Evolutionary conservation across 345 rosid species (phyloP), one percentile per base, ranked within the genome.

Genomic region (Bruguiera sexangula): DNA sequence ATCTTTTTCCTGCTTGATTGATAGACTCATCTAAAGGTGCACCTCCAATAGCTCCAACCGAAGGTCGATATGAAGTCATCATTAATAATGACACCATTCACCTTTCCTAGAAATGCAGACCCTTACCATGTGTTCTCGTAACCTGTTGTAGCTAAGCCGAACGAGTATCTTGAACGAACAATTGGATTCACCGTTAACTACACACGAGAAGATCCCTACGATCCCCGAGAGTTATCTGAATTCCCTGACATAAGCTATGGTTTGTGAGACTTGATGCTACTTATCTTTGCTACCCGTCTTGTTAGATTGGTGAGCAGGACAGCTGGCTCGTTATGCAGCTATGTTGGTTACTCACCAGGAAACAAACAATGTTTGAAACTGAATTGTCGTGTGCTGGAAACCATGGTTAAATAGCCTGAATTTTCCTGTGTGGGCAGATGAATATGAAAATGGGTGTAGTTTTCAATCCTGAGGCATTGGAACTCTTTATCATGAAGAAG

Each of bases 331-430:
- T 15, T 94, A 86, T 61, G 87, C 90, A 13, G 93, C 93, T 64
- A 86, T 86, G 90, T 70, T 94, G 26, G 95, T 94, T 59, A 97
- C 94, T 39, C 98, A 89, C 79, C 96, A 91, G 89, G 89, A 86
- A 81, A 60, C 5, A 37, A 4, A 26, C 3, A 54, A 4, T 31
- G 8, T 6, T 34, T 39, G 32, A 11, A 8, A 24, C 10, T 18
- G 10, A 34, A 30, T 54, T 46, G 19, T 39, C 89, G 16, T 15
- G 21, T 8, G 27, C 20, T 24, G 9, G 5, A 54, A 37, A 8
- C 31, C 43, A 37, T 37, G 10, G 11, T 37, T 37, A 37, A 8
- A 37, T 8, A 7, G 8, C 43, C 43, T 37, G 43, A 54, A 3
- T n/a, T n/a, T 24, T 54, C 8, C 8, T n/a, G 20, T 19, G 22